These are phyloP conservation scores for Didymella sp. DNA, from an alignment of 2,329 filamentous ascomycete genomes.

Conservation along the genomic window DNA sequence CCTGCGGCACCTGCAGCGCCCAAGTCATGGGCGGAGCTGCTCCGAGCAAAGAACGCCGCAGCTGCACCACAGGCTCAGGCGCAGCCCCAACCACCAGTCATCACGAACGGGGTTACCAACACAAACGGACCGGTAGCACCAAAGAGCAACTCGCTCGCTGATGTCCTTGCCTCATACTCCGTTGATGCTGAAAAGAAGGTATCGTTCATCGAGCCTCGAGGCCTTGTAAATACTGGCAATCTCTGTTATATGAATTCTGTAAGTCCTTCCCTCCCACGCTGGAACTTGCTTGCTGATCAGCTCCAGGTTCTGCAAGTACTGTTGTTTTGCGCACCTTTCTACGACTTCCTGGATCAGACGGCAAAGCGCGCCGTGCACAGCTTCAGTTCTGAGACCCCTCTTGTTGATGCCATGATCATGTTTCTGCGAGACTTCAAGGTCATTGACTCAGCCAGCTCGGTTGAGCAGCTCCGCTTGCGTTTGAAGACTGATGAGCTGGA, in stretches of 20 bases:
- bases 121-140: constrained; percentile 53
- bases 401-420: constrained; percentile 96
- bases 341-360: constrained; percentile 88
- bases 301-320: constrained; percentile 89
- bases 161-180: constrained; percentile 77
- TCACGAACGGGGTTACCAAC: constrained; percentile 39
- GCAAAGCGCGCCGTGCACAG: constrained; percentile 83
- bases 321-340: constrained; percentile 92
- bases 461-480: constrained; percentile 74
- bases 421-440: constrained; percentile 92
- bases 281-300: constrained; percentile 40
- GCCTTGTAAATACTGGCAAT: constrained; percentile 95
- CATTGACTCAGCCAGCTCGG: constrained; percentile 77
- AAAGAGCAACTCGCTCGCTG: constrained; percentile 70
- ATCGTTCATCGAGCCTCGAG: constrained; percentile 87
- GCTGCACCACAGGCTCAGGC: constrained; percentile 36
- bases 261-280: constrained; percentile 50
- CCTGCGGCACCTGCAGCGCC: constrained; percentile 57
- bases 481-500: constrained; percentile 86
- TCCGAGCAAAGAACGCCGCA: constrained; percentile 60
- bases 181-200: constrained; percentile 71
- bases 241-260: constrained; percentile 99
- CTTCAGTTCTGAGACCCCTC: constrained; percentile 92
- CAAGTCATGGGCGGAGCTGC: constrained; percentile 73
- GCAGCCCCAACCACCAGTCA: constrained; percentile 19